These are phyloP conservation scores for Perkinsus marinus DNA, from an alignment of 169 alveolate genomes.

Conservation along the genomic window DNA sequence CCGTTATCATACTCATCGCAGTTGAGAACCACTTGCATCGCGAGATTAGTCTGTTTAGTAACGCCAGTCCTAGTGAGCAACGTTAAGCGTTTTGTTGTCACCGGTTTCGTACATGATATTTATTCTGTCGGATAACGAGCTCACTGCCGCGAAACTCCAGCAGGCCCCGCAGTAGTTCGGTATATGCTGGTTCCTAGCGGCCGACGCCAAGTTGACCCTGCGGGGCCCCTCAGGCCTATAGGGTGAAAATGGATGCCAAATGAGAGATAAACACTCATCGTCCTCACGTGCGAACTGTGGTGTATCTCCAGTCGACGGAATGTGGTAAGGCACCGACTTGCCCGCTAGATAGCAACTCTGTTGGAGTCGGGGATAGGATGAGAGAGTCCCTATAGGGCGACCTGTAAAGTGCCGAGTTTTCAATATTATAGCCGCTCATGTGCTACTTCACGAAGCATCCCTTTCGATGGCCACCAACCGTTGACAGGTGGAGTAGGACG, in stretches of 20 bases:
- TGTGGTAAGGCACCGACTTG: neutral
- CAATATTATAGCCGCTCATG: no score
- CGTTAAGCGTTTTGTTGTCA: neutral
- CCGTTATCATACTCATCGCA: constrained; percentile 46
- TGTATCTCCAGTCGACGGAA: neutral
- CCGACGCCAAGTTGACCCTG: constrained; percentile 26
- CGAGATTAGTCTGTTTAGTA: constrained; percentile 26
- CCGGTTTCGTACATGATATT: constrained; percentile 13
- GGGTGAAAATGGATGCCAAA: neutral
- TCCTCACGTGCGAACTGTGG: neutral
- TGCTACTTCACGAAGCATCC: neutral
- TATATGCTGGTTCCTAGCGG: constrained; percentile 36
- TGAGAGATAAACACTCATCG: no score
- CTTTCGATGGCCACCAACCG: no score
- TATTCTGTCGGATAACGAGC: constrained; percentile 50
- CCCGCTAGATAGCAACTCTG: neutral
- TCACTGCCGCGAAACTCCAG: constrained; percentile 50
- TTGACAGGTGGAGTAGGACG: no score
- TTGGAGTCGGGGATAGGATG: neutral
- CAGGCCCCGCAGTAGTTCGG: constrained; percentile 54
- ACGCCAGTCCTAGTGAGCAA: constrained; percentile 10
- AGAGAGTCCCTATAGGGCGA: neutral
- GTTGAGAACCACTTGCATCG: constrained; percentile 38
- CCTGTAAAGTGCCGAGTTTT: neutral
- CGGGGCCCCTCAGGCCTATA: neutral